Evolutionary conservation across 768 basidiomycete species (phyloP).

Genomic region (Lyophyllum atratum): DNA sequence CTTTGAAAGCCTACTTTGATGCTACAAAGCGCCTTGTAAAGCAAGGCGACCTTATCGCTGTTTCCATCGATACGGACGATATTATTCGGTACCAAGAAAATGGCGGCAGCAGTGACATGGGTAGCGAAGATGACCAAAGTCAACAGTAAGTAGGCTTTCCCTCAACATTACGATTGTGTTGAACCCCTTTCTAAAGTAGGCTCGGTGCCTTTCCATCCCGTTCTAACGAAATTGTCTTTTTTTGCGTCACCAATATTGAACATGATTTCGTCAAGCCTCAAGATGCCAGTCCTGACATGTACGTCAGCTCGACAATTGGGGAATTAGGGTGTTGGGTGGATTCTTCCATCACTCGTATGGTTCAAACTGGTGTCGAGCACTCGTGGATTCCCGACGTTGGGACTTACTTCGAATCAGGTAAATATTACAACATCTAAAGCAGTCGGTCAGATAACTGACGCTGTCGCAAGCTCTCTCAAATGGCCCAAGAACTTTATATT

Average conservation of each 20-base stretch:
- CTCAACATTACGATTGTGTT: background rate
- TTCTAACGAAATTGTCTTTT: conserved; percentile 62
- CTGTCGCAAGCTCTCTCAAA: background rate
- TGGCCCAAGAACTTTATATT: conserved; percentile 25
- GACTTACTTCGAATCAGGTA: conserved; percentile 54
- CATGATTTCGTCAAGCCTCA: conserved; percentile 50
- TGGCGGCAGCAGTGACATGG: conserved; percentile 23
- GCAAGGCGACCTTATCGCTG: conserved; percentile 71
- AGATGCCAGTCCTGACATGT: conserved; percentile 40
- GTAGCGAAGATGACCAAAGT: conserved; percentile 19
- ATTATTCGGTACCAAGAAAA: conserved; percentile 20
- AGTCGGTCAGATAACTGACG: background rate
- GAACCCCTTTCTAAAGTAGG: background rate
- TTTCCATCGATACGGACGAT: conserved; percentile 60
- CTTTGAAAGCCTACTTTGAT: conserved; percentile 66
- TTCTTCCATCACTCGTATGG: conserved; percentile 65
- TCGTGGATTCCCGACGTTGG: conserved; percentile 55
- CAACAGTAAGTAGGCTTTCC: conserved; percentile 21
- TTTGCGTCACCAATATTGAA: conserved; percentile 78
- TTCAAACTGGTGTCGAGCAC: conserved; percentile 80
- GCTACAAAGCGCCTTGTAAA: conserved; percentile 58
- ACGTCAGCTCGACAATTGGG: conserved; percentile 58
- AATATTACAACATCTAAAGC: background rate
- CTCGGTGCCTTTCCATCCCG: conserved; percentile 19
- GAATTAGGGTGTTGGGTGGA: conserved; percentile 89